Percentiles rank a stretch among this genome's conserved stretches.
These are phyloP conservation scores for Mycogone perniciosa DNA, from an alignment of 2,329 filamentous ascomycete species.

Conservation along the genomic window DNA sequence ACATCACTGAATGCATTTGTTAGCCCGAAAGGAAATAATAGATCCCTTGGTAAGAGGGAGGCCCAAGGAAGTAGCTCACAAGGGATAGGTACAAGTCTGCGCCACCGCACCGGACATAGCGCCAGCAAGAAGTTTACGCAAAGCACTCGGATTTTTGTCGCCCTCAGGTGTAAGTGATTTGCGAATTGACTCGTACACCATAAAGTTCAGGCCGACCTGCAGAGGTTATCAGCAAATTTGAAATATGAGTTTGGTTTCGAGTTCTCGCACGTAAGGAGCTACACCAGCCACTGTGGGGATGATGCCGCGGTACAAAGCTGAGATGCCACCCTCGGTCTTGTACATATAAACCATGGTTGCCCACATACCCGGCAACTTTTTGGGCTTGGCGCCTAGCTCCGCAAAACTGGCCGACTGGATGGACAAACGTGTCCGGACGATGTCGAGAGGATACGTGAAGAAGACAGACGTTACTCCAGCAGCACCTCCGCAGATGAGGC, in stretches of 20 bases:
- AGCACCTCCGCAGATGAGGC: slow-evolving; percentile 81
- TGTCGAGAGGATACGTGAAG: slow-evolving; percentile 93
- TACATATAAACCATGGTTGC: slow-evolving; percentile 78
- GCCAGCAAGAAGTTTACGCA: slow-evolving; percentile 80
- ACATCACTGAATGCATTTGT: slow-evolving; percentile 60
- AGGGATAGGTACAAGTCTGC: slow-evolving; percentile 96
- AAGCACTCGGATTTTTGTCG: slow-evolving; percentile 70
- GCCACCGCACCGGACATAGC: slow-evolving; percentile 94
- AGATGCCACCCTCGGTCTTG: slow-evolving; percentile 76
- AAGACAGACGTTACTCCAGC: slow-evolving; percentile 95
- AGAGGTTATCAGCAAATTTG: not conserved
- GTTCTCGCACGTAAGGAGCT: slow-evolving; percentile 69
- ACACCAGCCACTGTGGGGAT: slow-evolving; percentile 91
- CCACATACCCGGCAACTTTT: slow-evolving; percentile 87
- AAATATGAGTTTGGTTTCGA: not conserved
- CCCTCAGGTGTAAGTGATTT: slow-evolving; percentile 81
- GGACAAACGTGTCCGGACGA: slow-evolving; percentile 89
- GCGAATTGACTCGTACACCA: slow-evolving; percentile 90
- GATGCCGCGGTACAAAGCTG: slow-evolving; percentile 89
- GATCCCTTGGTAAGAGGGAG: not conserved
- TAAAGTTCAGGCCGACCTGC: slow-evolving; percentile 92
- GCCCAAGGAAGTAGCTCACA: slow-evolving; percentile 53
- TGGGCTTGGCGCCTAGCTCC: slow-evolving; percentile 57
- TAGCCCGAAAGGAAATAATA: slow-evolving; percentile 11
- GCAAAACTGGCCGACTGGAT: slow-evolving; percentile 98